Conservation (phyloP, 2,329 filamentous ascomycete genomes). For the Arthrobotrys pseudoclavata region DNA sequence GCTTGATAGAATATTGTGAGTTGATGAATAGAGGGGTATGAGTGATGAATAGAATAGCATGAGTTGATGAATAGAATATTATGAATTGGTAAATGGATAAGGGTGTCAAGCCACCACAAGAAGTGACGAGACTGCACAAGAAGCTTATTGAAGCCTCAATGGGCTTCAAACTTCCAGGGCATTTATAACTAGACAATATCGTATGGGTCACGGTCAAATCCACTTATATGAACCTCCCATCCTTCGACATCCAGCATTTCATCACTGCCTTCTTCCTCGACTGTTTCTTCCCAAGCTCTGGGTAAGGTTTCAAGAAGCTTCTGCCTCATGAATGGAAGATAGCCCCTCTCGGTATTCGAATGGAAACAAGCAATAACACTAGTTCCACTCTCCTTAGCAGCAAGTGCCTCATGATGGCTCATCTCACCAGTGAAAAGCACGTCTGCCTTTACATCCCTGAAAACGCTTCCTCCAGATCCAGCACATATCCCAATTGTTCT, state of each 20-base stretch:
- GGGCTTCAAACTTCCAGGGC: not conserved
- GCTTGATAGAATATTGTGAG: not conserved
- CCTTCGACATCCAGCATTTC: conserved; percentile 65
- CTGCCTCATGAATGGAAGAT: conserved; percentile 78
- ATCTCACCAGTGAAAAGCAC: conserved; percentile 92
- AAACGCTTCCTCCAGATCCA: conserved; percentile 83
- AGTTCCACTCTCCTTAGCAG: conserved; percentile 84
- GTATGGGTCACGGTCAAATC: conserved; percentile 88
- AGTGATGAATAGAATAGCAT: not conserved
- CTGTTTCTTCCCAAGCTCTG: conserved; percentile 70
- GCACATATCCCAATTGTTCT: conserved; percentile 68
- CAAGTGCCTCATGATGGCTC: conserved; percentile 90
- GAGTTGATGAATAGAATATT: not conserved
- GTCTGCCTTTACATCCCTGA: conserved; percentile 79
- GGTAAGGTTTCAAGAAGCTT: conserved; percentile 75
- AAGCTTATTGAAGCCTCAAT: conserved; percentile 13
- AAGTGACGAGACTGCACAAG: no score
- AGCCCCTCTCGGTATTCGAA: conserved; percentile 90
- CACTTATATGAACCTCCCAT: conserved; percentile 79
- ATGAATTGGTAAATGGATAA: not conserved
- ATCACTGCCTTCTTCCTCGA: conserved; percentile 63
- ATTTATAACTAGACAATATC: conserved; percentile 73
- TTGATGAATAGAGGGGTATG: not conserved
- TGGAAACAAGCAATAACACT: conserved; percentile 86
- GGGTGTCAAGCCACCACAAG: no score